Evolutionary conservation across 345 rosid species (phyloP).

Genomic region (Moringa oleifera): DNA sequence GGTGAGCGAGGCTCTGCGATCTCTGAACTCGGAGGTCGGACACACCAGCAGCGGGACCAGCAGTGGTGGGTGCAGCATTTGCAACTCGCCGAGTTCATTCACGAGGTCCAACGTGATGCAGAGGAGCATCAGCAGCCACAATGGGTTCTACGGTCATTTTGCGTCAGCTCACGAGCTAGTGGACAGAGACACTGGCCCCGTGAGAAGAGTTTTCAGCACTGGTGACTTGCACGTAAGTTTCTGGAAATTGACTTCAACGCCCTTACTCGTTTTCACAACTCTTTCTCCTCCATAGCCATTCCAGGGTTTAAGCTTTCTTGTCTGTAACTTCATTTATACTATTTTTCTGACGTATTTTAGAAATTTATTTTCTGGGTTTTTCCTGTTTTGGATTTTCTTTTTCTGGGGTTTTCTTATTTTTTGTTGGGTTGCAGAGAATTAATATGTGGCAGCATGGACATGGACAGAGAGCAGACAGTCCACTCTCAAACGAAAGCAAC

Average conservation of each 20-base stretch:
- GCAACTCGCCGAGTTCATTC: conserved; percentile 57
- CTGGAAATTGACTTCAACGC: background rate
- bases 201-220: conserved; percentile 71
- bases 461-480: conserved; percentile 43
- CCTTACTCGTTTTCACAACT: too few relatives aligned
- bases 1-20: conserved; percentile 18
- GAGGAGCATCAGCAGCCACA: conserved; percentile 67
- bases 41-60: conserved; percentile 19
- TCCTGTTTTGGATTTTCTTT: too few relatives aligned
- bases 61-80: conserved; percentile 45
- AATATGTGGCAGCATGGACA: conserved; percentile 22
- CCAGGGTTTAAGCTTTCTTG: too few relatives aligned
- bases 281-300: too few relatives aligned
- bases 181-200: conserved; percentile 48
- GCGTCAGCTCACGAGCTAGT: conserved; percentile 24
- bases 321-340: too few relatives aligned
- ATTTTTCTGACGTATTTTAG: too few relatives aligned
- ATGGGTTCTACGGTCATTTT: conserved; percentile 32
- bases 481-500: conserved; percentile 72
- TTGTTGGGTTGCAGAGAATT: too few relatives aligned
- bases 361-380: too few relatives aligned
- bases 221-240: conserved; percentile 69
- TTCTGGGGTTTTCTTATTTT: too few relatives aligned
- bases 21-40: conserved; percentile 25
- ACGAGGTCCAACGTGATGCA: conserved; percentile 38